Conservation (phyloP, 257 asterid genomes). For the Plantago major region DNA sequence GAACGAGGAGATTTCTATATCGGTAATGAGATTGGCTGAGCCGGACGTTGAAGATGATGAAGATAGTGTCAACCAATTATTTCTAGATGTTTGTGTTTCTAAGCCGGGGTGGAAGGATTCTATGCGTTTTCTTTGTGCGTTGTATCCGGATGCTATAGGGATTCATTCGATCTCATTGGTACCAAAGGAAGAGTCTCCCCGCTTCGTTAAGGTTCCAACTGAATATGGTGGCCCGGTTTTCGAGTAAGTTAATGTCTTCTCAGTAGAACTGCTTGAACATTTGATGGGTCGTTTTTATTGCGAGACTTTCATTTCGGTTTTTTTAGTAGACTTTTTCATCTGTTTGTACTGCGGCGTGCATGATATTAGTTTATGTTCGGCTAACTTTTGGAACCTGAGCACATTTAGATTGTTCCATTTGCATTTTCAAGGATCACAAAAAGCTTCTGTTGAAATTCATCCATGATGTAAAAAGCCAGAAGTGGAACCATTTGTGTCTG, state of each 20-base stretch:
- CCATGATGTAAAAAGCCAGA: neutral
- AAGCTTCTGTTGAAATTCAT: constrained; percentile 1
- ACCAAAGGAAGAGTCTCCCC: constrained; percentile 54
- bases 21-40: constrained; percentile 71
- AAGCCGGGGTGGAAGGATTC: constrained; percentile 65
- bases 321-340: neutral
- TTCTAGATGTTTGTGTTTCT: constrained; percentile 74
- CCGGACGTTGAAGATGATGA: constrained; percentile 41
- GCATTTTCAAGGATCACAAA: neutral
- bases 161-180: constrained; percentile 79
- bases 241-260: constrained; percentile 55
- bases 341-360: constrained; percentile 6
- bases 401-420: neutral
- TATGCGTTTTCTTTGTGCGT: constrained; percentile 82
- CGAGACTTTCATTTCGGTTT: too few relatives aligned
- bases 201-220: constrained; percentile 42
- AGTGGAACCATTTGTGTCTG: neutral
- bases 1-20: constrained; percentile 71
- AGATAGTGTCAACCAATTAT: constrained; percentile 60
- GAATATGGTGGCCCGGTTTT: constrained; percentile 74
- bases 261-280: neutral
- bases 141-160: constrained; percentile 95
- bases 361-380: neutral
- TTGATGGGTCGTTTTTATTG: neutral
- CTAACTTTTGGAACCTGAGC: neutral